A percentile compares a stretch with the other conserved stretches of the same genome.
phyloP scores from a whole-genome alignment of 768 basidiomycete genomes.

The Leccinum imitatum region DNA sequence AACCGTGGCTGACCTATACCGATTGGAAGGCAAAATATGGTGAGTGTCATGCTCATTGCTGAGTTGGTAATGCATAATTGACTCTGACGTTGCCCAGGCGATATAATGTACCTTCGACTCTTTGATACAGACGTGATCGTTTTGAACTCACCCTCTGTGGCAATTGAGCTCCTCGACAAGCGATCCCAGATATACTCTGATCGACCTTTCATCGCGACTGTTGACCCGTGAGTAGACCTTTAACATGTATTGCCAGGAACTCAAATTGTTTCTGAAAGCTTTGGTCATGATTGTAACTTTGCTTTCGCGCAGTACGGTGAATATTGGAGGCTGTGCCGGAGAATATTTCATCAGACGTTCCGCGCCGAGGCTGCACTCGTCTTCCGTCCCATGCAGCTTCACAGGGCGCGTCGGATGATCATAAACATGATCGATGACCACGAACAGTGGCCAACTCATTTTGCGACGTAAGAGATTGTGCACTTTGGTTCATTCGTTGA shows the following conservation, averaged over 20 bases:
- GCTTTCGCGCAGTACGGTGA: background rate
- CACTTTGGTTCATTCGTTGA: background rate
- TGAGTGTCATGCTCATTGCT: background rate
- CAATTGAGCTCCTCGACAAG: background rate
- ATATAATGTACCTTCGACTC: background rate
- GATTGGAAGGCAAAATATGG: background rate
- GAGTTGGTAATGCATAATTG: background rate
- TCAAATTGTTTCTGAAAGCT: background rate
- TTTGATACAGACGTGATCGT: background rate
- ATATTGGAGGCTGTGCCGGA: slow-evolving; percentile 7
- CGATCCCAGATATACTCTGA: slow-evolving; percentile 5
- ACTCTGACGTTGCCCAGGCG: background rate
- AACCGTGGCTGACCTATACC: background rate
- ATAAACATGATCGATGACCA: slow-evolving; percentile 12
- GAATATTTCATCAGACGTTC: slow-evolving; percentile 22
- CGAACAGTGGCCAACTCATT: background rate
- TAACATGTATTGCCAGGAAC: no score
- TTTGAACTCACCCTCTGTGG: background rate
- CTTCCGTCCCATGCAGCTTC: slow-evolving; percentile 19
- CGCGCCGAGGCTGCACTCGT: slow-evolving; percentile 1
- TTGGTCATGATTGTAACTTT: background rate
- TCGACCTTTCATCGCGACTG: background rate
- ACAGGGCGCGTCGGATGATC: slow-evolving; percentile 11
- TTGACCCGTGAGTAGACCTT: slow-evolving; percentile 1
- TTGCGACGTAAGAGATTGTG: background rate